Evolutionary conservation across 2,329 filamentous ascomycete species (phyloP), one percentile per base, ranked within the genome.

Genomic region (Ilyonectria robusta): DNA sequence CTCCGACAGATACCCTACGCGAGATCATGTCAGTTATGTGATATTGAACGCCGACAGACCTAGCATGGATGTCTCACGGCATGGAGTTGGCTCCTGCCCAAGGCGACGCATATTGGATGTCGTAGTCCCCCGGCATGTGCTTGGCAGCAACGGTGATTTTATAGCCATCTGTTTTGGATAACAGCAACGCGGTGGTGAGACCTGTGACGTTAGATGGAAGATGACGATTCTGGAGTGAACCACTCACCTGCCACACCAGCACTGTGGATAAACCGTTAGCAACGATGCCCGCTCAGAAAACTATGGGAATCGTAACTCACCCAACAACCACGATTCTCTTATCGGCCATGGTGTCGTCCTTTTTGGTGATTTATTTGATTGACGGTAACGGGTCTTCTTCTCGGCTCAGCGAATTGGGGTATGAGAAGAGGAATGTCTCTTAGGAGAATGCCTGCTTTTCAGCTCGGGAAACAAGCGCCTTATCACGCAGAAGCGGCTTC

Each of bases 71-170:
- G 15, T 59, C 56, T 29, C 26, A 65, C 62, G 62, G 62, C 55
- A 65, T 48, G 40, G 53, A 55, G 33, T 58, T 59, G 4, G 62
- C 62, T 13, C 62, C 62, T 10, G 62, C 62, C 47, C 57, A 40
- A 26, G 62, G 62, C 33, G 55, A 59, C 6, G 62, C 62, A 40
- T 65, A 65, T 50, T 65, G 40, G 21, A 65, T 65, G 31, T 65
- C 62, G 54, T 65, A 65, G 15, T 65, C 62, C 13, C 62, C 62
- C 3, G 62, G 62, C 62, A 65, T 65, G 56, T 65, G 62, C 48
- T 59, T 65, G 44, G 62, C 62, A 23, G 44, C 29, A 29, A 65
- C 48, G 6, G 62, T 65, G 31, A 65, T 47, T 33, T 65, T 44
- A 53, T 65, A 59, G 29, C 23, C 19, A 29, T 56, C n/a, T 15